Conservation (phyloP, 768 basidiomycete species). For the Wakefieldia striispora region DNA sequence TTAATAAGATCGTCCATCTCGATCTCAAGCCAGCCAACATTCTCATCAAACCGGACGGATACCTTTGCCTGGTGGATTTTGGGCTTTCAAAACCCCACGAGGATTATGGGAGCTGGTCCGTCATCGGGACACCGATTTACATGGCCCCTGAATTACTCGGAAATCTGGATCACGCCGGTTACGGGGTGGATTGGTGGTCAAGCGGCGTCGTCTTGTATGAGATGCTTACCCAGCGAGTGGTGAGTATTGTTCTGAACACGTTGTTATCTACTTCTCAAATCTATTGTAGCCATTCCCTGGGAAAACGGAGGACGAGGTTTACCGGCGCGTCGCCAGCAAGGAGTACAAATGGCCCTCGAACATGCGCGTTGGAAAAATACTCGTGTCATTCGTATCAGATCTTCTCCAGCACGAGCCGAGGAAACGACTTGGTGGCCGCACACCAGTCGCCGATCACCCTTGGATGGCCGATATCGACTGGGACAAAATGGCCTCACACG, state of each 20-base stretch:
- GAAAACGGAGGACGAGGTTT: conserved; percentile 25
- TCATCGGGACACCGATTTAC: conserved; percentile 51
- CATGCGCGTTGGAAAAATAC: conserved; percentile 35
- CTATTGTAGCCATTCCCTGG: conserved; percentile 26
- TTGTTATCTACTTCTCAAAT: background rate
- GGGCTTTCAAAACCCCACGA: conserved; percentile 34
- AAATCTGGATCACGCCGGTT: conserved; percentile 9
- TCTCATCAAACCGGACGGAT: conserved; percentile 54
- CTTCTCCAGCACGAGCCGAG: conserved; percentile 39
- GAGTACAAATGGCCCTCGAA: conserved; percentile 40
- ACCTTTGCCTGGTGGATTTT: conserved; percentile 53
- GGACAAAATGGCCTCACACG: conserved; percentile 41
- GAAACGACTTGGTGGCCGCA: conserved; percentile 39
- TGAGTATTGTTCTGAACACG: conserved; percentile 15
- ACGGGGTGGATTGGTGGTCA: conserved; percentile 55
- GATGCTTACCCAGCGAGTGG: conserved; percentile 42
- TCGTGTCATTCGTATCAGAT: conserved; percentile 41
- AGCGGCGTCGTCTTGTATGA: conserved; percentile 51
- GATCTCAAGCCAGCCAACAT: conserved; percentile 62
- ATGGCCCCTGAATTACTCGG: conserved; percentile 46
- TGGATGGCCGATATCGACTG: conserved; percentile 50
- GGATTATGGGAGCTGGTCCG: conserved; percentile 16
- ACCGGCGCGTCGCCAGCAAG: conserved; percentile 25
- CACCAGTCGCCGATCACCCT: conserved; percentile 38
- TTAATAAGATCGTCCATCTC: conserved; percentile 45